Evolutionary conservation across 1,284 basidiomycete genomes (phyloP), one percentile per base, ranked within the genome.

Genomic region (Tremellales sp.): DNA sequence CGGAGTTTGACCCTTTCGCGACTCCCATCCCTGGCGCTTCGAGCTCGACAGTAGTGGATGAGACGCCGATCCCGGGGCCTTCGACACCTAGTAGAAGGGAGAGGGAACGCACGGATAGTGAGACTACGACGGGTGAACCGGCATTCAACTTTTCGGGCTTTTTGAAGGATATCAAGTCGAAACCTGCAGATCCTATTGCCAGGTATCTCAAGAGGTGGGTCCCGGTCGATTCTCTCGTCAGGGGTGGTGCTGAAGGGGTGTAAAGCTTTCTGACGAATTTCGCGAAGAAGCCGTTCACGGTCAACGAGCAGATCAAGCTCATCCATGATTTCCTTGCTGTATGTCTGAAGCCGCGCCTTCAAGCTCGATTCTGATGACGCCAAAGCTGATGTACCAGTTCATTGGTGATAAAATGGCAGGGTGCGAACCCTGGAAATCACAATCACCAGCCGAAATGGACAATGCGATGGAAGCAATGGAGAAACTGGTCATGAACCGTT

Each of bases 381-480:
- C n/a, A 15, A 26, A 24, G 22, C 53, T 60, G 33, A 49, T 35
- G 4, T 15, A 13, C 11, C 65, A 93, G 87, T 97, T 97, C 67
- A 96, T 96, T 59, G 78, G 84, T 0, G 78, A 75, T 27, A 86
- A 87, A 64, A 97, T 97, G 92, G 78, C 82, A n/a, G 82, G 84
- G 54, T 81, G 81, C 40, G 90, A 94, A 36, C 75, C 75, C 4
- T 94, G 90, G 91, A 83, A 81, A 62, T 83, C 82, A 52, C 81
- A 81, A 4, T 79, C 82, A 3, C 84, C 89, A 22, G 76, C 77
- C 3, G 93, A 98, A 69, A 97, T 98, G 61, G 96, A 97, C 53
- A 93, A 97, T 62, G 91, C 93, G 0, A 83, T 91, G 76, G 94
- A 98, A 75, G 93, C 92, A 45, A 97, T 98, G 90, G 94, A 98